phyloP scores from a whole-genome alignment of 1,284 basidiomycete species.

The Ustilago vetiveriae region DNA sequence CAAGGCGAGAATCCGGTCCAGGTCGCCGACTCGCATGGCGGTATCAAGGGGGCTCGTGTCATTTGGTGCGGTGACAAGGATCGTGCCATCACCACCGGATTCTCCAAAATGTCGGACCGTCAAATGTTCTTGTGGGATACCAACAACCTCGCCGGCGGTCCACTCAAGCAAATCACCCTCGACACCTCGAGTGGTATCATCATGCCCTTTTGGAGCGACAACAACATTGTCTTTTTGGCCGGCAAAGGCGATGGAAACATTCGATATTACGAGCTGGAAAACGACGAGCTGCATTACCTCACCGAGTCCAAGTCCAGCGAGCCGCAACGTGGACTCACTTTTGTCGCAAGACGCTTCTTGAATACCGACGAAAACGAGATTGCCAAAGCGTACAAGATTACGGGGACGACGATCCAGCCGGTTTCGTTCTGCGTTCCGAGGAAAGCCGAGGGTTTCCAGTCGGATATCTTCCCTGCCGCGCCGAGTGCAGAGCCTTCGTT shows the following conservation, averaged over 20 bases:
- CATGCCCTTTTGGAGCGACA: constrained; percentile 96
- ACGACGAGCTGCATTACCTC: constrained; percentile 75
- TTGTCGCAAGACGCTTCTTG: constrained; percentile 88
- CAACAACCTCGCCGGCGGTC: constrained; percentile 41
- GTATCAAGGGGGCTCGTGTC: constrained; percentile 90
- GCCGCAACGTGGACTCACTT: constrained; percentile 94
- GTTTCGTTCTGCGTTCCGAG: constrained; percentile 93
- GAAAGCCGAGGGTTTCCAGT: constrained; percentile 88
- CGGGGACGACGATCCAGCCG: constrained; percentile 80
- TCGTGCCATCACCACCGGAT: constrained; percentile 87
- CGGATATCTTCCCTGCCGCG: constrained; percentile 93
- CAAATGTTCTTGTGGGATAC: constrained; percentile 76
- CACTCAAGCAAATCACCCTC: constrained; percentile 52
- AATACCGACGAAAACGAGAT: constrained; percentile 93
- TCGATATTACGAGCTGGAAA: constrained; percentile 86
- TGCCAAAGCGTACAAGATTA: constrained; percentile 91
- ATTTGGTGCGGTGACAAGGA: constrained; percentile 90
- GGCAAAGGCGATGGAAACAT: constrained; percentile 70
- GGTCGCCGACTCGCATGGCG: constrained; percentile 84
- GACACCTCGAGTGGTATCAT: constrained; percentile 77
- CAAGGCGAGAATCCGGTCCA: constrained; percentile 81
- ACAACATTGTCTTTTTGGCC: constrained; percentile 81
- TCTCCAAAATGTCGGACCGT: constrained; percentile 92
- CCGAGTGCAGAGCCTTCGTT: constrained; percentile 82
- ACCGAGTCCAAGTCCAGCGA: constrained; percentile 89